Conservation (phyloP, 345 rosid genomes). For the Gossypium ekmanianum region DNA sequence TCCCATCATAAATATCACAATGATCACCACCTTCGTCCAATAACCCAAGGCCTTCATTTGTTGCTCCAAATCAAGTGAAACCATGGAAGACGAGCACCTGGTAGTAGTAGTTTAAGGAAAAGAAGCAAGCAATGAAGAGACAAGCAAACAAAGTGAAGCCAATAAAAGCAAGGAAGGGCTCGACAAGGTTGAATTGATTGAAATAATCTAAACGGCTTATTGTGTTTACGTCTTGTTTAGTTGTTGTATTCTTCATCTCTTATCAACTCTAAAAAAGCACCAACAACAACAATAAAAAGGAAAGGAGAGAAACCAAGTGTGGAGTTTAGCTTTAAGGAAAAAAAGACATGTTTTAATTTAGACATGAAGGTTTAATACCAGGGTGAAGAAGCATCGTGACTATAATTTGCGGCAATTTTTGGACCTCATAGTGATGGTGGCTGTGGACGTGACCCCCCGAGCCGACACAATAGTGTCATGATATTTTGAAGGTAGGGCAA, state of each 20-base stretch:
- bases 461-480: not conserved
- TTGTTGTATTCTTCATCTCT: conserved; percentile 11
- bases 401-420: not conserved
- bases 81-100: conserved; percentile 23
- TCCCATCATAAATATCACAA: conserved; percentile 77
- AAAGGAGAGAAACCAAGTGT: not conserved
- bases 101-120: conserved; percentile 42
- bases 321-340: not conserved
- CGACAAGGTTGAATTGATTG: conserved; percentile 47
- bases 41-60: conserved; percentile 39
- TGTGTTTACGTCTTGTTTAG: conserved; percentile 12
- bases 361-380: not conserved
- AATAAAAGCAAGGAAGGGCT: conserved; percentile 37
- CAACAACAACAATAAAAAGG: not conserved
- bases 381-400: not conserved
- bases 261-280: not conserved
- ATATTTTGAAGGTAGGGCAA: not conserved
- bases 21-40: conserved; percentile 47
- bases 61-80: conserved; percentile 28
- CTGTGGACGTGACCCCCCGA: not conserved
- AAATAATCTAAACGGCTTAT: conserved; percentile 36
- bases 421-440: not conserved
- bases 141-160: conserved; percentile 40
- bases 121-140: conserved; percentile 41
- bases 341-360: too few relatives aligned